Percentiles rank a stretch among this genome's conserved stretches.
Conservation (phyloP, 2,329 filamentous ascomycete species). For the Metarhizium brunneum region DNA sequence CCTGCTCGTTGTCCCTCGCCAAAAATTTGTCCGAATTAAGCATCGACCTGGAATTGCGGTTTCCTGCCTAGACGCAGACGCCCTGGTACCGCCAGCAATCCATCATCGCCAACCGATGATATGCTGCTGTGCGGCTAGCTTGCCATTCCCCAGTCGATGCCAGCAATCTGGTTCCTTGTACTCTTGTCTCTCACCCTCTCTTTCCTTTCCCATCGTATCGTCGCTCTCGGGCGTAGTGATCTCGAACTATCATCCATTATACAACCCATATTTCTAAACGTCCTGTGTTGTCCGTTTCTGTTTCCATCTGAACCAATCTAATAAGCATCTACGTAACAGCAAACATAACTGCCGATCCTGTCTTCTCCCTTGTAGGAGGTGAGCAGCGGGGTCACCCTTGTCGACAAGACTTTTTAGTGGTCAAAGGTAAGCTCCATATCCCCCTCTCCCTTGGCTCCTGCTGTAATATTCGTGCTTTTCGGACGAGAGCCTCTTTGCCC, state of each 20-base stretch:
- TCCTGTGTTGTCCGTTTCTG: too few relatives aligned
- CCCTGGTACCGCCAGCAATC: not conserved
- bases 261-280: not conserved
- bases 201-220: not conserved
- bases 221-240: not conserved
- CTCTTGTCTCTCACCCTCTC: not conserved
- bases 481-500: constrained; percentile 3
- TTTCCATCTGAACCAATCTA: not conserved
- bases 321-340: not conserved
- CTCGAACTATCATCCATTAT: not conserved
- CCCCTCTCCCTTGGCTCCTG: constrained; percentile 3
- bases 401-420: constrained; percentile 5
- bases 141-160: not conserved
- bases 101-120: constrained; percentile 2
- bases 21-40: not conserved
- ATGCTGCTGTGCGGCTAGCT: constrained; percentile 1
- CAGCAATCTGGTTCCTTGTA: not conserved
- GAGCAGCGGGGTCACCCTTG: constrained; percentile 4
- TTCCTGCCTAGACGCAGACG: not conserved
- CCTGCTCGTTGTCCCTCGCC: constrained; percentile 2
- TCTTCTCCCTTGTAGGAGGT: constrained; percentile 4
- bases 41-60: not conserved
- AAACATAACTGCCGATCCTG: not conserved
- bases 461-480: not conserved
- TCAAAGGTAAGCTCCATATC: constrained; percentile 4